Base-by-base conservation (phyloP, 2,329 filamentous ascomycete genomes). In the Colletotrichum sp. region DNA sequence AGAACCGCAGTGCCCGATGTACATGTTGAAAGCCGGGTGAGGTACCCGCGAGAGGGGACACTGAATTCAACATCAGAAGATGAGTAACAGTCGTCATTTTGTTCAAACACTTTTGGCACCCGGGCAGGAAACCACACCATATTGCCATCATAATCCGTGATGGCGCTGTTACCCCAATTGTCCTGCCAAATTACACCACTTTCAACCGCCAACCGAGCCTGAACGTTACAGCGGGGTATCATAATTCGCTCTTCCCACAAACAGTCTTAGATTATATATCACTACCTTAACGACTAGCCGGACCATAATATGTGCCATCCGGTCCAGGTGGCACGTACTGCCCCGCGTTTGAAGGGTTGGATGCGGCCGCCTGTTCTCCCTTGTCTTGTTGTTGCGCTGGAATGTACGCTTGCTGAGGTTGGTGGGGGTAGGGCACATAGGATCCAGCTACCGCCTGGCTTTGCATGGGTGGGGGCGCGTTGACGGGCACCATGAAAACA, bases 401-500 rank as follows among this genome's bases (percentile, higher is more conserved):
- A 18, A 24, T 7, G 26, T 59, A 52, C 9, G 65, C 24, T n/a
- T 63, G 73, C 32, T 68, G 63, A 18, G 48, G 68, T 12, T 24
- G 24, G 16, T 65, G 43, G 10, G 61, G 63, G 52, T 67, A 72
- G 16, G 72, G 36, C 24, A n/a, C 30, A 30, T 72, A 72, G 10
- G 68, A 60, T 21, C 55, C 72, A 10, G 21, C 68, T 30, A 30
- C 52, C 21, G 30, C 39, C 32, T 57, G 65, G 18, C 55, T 28
- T n/a, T 43, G 30, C 71, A 48, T 65, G 7, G 72, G 72, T 8
- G 61, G 13, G 10, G 59, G 65, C 34, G 32, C 66, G 39, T 59
- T 68, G n/a, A 48, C 24, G 4, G 74, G 34, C 21, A 77, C 66
- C 73, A 74, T 69, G 21, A 66, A 71, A 9, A 76, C 59, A 7